A percentile compares a stretch with the other conserved stretches of the same genome.
Evolutionary conservation across 2,329 filamentous ascomycete species (phyloP).

Genomic region (Penicillium sp.): DNA sequence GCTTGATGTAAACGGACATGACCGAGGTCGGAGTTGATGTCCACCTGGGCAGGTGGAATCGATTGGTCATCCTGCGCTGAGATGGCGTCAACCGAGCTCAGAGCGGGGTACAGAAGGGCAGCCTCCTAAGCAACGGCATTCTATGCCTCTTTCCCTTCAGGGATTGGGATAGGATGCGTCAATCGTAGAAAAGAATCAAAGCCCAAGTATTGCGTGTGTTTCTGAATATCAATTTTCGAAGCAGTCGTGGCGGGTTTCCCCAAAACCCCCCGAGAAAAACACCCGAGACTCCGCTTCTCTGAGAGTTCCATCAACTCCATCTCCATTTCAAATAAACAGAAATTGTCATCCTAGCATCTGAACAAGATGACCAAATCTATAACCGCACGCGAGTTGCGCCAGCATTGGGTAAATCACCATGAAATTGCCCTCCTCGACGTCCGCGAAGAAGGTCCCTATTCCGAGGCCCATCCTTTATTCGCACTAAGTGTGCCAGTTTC

Average conservation of each 20-base stretch:
- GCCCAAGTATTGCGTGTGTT: neutral
- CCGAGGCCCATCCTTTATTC: slow-evolving; percentile 27
- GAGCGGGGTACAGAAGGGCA: slow-evolving; percentile 16
- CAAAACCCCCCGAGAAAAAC: neutral
- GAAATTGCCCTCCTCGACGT: slow-evolving; percentile 31
- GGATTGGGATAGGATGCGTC: too few relatives aligned
- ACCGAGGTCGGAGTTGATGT: neutral
- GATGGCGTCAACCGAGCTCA: slow-evolving; percentile 13
- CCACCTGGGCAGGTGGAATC: neutral
- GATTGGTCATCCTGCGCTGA: slow-evolving; percentile 15
- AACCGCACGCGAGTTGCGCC: slow-evolving; percentile 19
- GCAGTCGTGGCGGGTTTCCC: neutral
- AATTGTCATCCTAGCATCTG: rapidly evolving
- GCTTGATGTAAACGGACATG: neutral
- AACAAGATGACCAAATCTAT: slow-evolving; percentile 21
- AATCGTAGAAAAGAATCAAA: neutral
- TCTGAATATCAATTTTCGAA: neutral
- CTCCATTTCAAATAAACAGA: neutral
- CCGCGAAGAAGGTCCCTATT: slow-evolving; percentile 32
- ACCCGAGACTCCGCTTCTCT: neutral
- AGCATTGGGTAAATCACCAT: slow-evolving; percentile 19
- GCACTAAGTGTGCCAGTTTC: slow-evolving; percentile 29
- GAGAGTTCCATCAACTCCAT: neutral
- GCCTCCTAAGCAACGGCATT: neutral
- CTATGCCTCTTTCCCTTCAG: neutral